phyloP scores from a whole-genome alignment of 495 filamentous ascomycete species.

The Hyaloscypha bicolor region DNA sequence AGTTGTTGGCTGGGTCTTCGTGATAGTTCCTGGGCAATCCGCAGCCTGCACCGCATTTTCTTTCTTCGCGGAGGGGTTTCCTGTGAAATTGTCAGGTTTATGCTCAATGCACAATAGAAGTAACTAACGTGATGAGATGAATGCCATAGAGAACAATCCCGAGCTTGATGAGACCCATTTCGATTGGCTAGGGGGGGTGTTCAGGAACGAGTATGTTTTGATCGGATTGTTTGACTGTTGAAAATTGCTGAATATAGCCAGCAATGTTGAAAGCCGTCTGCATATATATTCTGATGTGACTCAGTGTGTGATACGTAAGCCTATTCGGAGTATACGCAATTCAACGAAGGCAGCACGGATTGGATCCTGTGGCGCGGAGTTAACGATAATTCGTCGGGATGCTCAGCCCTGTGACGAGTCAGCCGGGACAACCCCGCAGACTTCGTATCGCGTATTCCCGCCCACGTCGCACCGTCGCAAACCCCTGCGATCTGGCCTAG shows the following conservation, averaged over 20 bases:
- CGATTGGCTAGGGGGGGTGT: not conserved
- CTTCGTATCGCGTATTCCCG: not conserved
- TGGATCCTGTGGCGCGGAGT: not conserved
- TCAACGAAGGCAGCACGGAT: not conserved
- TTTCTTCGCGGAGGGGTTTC: not conserved
- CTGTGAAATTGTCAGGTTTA: not conserved
- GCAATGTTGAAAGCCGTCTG: not conserved
- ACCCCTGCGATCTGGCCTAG: not conserved
- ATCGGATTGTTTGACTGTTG: not conserved
- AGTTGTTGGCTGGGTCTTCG: not conserved
- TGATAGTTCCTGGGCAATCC: not conserved
- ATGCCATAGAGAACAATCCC: not conserved
- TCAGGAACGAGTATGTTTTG: not conserved
- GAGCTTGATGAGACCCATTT: slow-evolving; percentile 2
- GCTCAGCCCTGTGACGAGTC: not conserved
- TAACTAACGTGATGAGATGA: not conserved
- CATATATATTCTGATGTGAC: not conserved
- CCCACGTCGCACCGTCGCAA: not conserved
- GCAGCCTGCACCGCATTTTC: not conserved
- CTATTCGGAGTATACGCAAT: not conserved
- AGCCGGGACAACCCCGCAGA: not conserved
- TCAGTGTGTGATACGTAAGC: not conserved
- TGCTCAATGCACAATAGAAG: not conserved
- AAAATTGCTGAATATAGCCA: not conserved
- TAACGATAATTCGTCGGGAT: not conserved